Percentiles rank a stretch among this genome's conserved stretches.
Conservation (phyloP, 331 rosid species). For the Quercus phellos region DNA sequence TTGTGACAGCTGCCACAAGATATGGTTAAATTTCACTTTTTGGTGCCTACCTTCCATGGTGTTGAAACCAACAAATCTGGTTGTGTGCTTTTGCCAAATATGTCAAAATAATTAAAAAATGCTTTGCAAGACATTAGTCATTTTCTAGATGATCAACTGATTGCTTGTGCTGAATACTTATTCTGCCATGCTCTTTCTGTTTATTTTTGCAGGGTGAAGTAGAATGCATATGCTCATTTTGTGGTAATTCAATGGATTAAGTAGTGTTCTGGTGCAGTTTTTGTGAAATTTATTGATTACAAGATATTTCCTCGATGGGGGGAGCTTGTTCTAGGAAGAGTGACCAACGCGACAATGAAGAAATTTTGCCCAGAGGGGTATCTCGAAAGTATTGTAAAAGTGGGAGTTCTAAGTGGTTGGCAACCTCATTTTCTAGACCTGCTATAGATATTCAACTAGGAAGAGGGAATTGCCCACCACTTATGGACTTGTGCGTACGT, state of each 20-base stretch:
- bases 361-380: constrained; percentile 35
- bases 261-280: constrained; percentile 36
- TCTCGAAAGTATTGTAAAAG: constrained; percentile 61
- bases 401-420: constrained; percentile 87
- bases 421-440: constrained; percentile 64
- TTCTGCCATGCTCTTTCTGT: constrained; percentile 23
- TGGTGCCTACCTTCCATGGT: not conserved
- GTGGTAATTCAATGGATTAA: constrained; percentile 38
- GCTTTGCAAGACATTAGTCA: constrained; percentile 5
- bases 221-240: constrained; percentile 25
- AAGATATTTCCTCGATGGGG: constrained; percentile 59
- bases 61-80: not conserved
- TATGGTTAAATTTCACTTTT: not conserved
- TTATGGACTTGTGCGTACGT: constrained; percentile 66
- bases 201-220: constrained; percentile 33
- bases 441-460: constrained; percentile 36
- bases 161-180: constrained; percentile 10
- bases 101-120: not conserved
- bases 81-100: not conserved
- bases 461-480: constrained; percentile 57
- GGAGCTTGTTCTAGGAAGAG: constrained; percentile 96
- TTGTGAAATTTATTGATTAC: constrained; percentile 34
- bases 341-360: constrained; percentile 43
- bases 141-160: constrained; percentile 11
- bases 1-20: not conserved